phyloP scores from a whole-genome alignment of 2,329 filamentous ascomycete species.

The Aspergillus arachidicola region DNA sequence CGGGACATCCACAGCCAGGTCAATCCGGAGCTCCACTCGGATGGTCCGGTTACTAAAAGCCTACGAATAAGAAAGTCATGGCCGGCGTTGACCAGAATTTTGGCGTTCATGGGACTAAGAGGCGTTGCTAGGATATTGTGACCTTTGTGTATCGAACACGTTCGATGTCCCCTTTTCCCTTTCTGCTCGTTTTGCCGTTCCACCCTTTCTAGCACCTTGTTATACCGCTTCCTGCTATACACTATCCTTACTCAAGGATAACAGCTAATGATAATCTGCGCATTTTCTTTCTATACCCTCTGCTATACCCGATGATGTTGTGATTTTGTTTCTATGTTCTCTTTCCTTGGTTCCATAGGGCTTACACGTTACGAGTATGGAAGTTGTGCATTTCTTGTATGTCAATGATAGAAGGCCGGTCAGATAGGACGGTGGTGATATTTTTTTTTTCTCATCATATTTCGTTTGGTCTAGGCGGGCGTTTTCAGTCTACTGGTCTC shows the following conservation, averaged over 20 bases:
- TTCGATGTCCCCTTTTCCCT: background rate
- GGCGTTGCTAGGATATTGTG: constrained; percentile 11
- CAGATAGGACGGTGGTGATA: constrained; percentile 15
- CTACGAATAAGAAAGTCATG: constrained; percentile 13
- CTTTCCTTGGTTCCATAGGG: constrained; percentile 18
- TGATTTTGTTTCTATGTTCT: constrained; percentile 18
- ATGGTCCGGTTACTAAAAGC: constrained; percentile 40
- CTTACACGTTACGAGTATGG: constrained; percentile 19
- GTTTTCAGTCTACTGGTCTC: constrained; percentile 2
- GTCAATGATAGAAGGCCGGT: constrained; percentile 25
- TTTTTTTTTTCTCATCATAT: background rate
- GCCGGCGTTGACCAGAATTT: constrained; percentile 28
- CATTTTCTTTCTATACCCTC: constrained; percentile 38
- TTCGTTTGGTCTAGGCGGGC: constrained; percentile 11
- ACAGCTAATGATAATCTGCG: constrained; percentile 36
- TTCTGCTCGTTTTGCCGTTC: constrained; percentile 6
- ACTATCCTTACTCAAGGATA: constrained; percentile 21
- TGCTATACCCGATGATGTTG: constrained; percentile 35
- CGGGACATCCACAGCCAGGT: constrained; percentile 41
- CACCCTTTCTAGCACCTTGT: constrained; percentile 4
- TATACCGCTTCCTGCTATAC: constrained; percentile 15
- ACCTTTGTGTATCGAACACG: background rate
- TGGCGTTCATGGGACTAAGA: constrained; percentile 24
- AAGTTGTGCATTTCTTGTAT: constrained; percentile 20
- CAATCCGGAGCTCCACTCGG: constrained; percentile 41